Evolutionary conservation across 1,284 basidiomycete species (phyloP), one percentile per base, ranked within the genome.

Genomic region (Inonotus obliquus): DNA sequence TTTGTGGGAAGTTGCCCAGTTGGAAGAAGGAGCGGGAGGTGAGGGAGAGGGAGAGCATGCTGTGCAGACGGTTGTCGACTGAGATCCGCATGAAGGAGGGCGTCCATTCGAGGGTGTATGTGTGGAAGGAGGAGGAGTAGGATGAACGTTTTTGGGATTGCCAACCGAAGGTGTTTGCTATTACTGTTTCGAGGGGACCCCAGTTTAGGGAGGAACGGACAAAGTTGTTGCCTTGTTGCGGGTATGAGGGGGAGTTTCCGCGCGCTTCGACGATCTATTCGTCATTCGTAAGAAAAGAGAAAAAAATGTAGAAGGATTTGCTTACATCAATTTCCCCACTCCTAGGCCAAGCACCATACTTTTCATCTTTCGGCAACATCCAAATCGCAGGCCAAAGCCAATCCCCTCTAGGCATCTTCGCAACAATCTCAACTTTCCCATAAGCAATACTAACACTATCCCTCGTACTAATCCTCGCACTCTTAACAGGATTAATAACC

Each of bases 341-440:
- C 49, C 81, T 72, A 0, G 92, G 92, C 91, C 91, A 94, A 0
- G 72, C 63, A 0, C 92, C 92, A 68, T 94, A 94, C 1, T 79
- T 79, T 60, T 79, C 78, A 59, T 87, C 76, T 62, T 78, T 79
- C 17, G 92, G 91, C 59, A 92, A 72, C 90, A 94, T 88, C 87
- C 88, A 91, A 62, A 94, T 83, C 0, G 89, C 87, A 1, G 91
- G 92, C 91, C 92, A 94, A 57, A 94, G 74, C 92, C 90, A 86
- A 66, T 84, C 82, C 1, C 81, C 83, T 47, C 75, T 79, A 1
- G 85, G 85, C 79, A 87, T 80, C 70, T 79, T 79, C 0, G 85
- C 85, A 32, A 75, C 74, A 13, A 94, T 81, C 70, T 94, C 91
- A 56, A 94, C 82, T 63, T 85, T 81, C 27, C 91, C 92, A 68